phyloP scores from a whole-genome alignment of 169 alveolate species.

The Plasmodium gallinaceum region DNA sequence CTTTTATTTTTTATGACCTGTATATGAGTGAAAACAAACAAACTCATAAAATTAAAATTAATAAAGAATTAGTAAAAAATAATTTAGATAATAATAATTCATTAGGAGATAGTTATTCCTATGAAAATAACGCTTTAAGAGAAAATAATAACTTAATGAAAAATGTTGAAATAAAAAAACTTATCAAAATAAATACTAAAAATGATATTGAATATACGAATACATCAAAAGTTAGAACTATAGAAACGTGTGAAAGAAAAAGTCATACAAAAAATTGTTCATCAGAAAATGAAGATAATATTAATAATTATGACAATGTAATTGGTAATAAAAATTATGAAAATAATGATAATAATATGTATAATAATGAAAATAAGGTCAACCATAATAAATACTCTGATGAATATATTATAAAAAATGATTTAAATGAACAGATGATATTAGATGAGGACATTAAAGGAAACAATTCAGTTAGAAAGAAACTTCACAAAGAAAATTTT shows the following conservation, averaged over 20 bases:
- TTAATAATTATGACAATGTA: conserved; percentile 8
- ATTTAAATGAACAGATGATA: too few relatives aligned
- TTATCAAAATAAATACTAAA: not conserved
- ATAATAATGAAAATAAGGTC: too few relatives aligned
- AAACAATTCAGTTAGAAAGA: too few relatives aligned
- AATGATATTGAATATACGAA: not conserved
- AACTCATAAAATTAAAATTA: conserved; percentile 14
- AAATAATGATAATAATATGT: too few relatives aligned
- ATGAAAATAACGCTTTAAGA: not conserved
- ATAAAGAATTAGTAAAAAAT: conserved; percentile 13
- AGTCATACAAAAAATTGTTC: not conserved
- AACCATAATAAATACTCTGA: too few relatives aligned
- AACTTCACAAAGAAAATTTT: too few relatives aligned
- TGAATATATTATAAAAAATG: too few relatives aligned
- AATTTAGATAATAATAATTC: not conserved
- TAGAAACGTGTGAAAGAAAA: not conserved
- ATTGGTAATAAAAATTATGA: too few relatives aligned
- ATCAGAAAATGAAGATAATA: not conserved
- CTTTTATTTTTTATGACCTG: conserved; percentile 56
- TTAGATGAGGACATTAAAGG: too few relatives aligned
- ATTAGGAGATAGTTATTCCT: not conserved
- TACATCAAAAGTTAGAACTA: not conserved
- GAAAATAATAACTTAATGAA: not conserved
- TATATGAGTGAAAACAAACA: conserved; percentile 53
- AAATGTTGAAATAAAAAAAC: not conserved